A percentile compares a stretch with the other conserved stretches of the same genome.
These are phyloP conservation scores for Acanthamoeba rhysodes DNA, from an alignment of 208 protist species.

Conservation along the genomic window DNA sequence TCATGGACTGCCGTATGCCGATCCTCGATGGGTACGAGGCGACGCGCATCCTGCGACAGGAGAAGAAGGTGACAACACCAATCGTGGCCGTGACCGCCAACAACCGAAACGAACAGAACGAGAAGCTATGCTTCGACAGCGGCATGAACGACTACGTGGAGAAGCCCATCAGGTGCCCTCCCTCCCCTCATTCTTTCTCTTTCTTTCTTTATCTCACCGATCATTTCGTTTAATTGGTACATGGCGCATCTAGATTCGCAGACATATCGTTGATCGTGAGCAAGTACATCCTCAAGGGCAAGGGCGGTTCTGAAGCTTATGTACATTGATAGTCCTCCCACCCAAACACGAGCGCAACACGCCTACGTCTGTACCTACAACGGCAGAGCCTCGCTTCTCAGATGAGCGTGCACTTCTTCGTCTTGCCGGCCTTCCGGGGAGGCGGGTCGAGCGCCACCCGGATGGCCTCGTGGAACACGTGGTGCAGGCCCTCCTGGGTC, in stretches of 20 bases:
- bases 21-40: slow-evolving; percentile 66
- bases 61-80: slow-evolving; percentile 33
- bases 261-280: slow-evolving; percentile 49
- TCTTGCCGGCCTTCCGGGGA: neutral
- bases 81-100: slow-evolving; percentile 68
- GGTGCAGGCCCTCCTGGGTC: neutral
- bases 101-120: slow-evolving; percentile 54
- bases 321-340: neutral
- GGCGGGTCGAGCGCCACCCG: neutral
- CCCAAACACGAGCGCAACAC: too few relatives aligned
- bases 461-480: neutral
- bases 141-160: slow-evolving; percentile 68
- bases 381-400: too few relatives aligned
- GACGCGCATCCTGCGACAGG: slow-evolving; percentile 63
- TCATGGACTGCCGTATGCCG: slow-evolving; percentile 74
- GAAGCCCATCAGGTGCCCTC: slow-evolving; percentile 28
- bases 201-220: neutral
- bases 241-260: neutral
- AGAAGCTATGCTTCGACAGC: slow-evolving; percentile 61
- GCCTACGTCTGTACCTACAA: too few relatives aligned
- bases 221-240: too few relatives aligned
- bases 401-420: neutral
- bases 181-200: neutral
- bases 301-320: slow-evolving; percentile 33
- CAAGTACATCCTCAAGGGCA: slow-evolving; percentile 64